These are phyloP conservation scores for Lactifluus rugatus DNA, from an alignment of 768 basidiomycete genomes.

Conservation along the genomic window DNA sequence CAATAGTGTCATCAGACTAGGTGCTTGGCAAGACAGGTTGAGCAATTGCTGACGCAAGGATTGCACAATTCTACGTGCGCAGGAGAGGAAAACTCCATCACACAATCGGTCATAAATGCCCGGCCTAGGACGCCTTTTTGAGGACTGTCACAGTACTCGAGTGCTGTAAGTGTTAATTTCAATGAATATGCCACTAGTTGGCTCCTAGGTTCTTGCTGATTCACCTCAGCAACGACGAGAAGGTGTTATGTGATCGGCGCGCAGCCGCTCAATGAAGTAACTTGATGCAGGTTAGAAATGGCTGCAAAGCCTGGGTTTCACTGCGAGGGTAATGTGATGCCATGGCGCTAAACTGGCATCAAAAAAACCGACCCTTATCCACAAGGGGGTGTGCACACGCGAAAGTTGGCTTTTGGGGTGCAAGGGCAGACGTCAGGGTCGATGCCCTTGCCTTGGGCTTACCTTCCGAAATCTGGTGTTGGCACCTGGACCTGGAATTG, in stretches of 20 bases:
- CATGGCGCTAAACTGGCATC: neutral
- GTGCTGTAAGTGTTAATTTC: neutral
- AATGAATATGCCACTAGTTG: neutral
- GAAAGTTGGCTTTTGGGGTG: neutral
- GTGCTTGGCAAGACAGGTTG: neutral
- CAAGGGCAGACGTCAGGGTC: neutral
- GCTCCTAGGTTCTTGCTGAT: neutral
- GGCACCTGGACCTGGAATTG: neutral
- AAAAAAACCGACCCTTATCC: neutral
- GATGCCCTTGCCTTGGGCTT: neutral
- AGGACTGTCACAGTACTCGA: neutral
- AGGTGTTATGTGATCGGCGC: neutral
- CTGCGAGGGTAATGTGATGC: neutral
- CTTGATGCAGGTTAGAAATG: neutral
- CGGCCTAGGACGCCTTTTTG: neutral
- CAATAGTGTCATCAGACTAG: neutral
- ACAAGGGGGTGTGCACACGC: neutral
- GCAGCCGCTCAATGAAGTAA: neutral
- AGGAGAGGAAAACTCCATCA: neutral
- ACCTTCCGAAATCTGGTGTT: neutral
- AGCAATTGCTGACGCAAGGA: neutral
- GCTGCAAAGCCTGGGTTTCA: neutral
- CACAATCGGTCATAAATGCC: neutral
- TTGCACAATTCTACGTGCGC: neutral
- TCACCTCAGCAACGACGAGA: neutral